Percentiles rank a stretch among this genome's conserved stretches.
Evolutionary conservation across 129 eudicot genomes (phyloP).

Genomic region (Artemisia annua): DNA sequence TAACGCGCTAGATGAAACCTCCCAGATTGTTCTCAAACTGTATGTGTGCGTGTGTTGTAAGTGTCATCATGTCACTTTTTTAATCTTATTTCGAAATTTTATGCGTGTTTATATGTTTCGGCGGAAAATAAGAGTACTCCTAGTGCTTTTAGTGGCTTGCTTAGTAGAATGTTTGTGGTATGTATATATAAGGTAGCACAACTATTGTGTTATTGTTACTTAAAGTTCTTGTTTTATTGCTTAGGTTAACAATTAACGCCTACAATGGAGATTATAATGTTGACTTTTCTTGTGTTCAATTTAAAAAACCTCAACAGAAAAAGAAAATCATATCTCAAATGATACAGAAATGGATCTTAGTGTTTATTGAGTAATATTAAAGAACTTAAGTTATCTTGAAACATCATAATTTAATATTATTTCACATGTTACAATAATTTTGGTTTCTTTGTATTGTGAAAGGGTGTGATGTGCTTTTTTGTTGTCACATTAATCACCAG

Average conservation of each 20-base stretch:
- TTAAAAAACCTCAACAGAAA: background rate
- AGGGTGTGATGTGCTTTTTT: constrained; percentile 19
- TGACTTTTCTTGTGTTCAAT: constrained; percentile 27
- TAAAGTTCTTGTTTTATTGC: background rate
- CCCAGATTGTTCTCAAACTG: no score
- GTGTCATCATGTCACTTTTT: no score
- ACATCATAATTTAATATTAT: constrained; percentile 1
- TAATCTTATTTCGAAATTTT: no score
- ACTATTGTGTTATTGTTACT: background rate
- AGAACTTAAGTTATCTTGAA: constrained; percentile 17
- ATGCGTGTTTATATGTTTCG: no score
- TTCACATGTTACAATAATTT: constrained; percentile 7
- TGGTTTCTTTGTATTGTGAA: constrained; percentile 6
- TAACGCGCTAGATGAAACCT: no score
- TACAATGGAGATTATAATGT: constrained; percentile 24
- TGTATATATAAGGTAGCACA: no score
- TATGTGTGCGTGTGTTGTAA: no score
- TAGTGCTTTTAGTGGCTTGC: no score
- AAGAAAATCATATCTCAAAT: constrained; percentile 18
- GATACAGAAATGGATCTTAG: constrained; percentile 19
- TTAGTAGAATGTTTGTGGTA: no score
- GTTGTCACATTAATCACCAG: constrained; percentile 23
- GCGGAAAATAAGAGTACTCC: no score
- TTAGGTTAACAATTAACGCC: constrained; percentile 6
- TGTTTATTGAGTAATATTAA: constrained; percentile 4